Base-by-base conservation (phyloP, 169 alveolate genomes). In the Cystoisospora suis region DNA sequence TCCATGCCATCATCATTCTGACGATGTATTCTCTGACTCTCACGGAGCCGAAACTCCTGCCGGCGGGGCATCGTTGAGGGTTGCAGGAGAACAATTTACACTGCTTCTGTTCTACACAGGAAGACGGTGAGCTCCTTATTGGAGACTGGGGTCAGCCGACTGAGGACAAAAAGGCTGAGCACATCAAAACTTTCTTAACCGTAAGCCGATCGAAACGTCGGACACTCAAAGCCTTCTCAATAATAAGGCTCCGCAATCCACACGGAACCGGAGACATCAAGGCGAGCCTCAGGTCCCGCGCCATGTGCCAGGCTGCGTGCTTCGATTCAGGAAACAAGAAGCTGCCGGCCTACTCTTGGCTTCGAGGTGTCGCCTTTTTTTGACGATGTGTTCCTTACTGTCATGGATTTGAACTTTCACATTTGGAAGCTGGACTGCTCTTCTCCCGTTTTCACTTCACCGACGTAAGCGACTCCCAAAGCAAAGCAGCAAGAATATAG, bases 401-500 rank as follows among this genome's bases (percentile, higher is more conserved):
- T 87, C 29, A 87, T 61, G 17, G 92, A 87, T 47, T 44, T 87
- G 23, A 87, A 79, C 59, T 87, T 87, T 49, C 85, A 87, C 81
- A 87, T 87, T 6, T 40, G 80, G 92, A 87, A 46, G 79, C 81
- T 49, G 47, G 92, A 81, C 34, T 53, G 81, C 42, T 58, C 92
- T 23, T 70, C 77, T 0, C 92, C 92, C 36, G 56, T 87, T 27
- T 87, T 70, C 44, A 75, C 92, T 77, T 87, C 92, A 27, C 92
- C 92, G 34, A 87, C 87, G 92, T 87, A 61, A 36, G 92, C 56
- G n/a, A n/a, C n/a, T n/a, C n/a, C n/a, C n/a, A n/a, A n/a, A n/a
- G n/a, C n/a, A n/a, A n/a, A n/a, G n/a, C n/a, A n/a, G n/a, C n/a
- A n/a, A n/a, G n/a, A n/a, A n/a, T n/a, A n/a, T n/a, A n/a, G n/a